Conservation (phyloP, 2,329 filamentous ascomycete genomes). For the Colletotrichum higginsianum region DNA sequence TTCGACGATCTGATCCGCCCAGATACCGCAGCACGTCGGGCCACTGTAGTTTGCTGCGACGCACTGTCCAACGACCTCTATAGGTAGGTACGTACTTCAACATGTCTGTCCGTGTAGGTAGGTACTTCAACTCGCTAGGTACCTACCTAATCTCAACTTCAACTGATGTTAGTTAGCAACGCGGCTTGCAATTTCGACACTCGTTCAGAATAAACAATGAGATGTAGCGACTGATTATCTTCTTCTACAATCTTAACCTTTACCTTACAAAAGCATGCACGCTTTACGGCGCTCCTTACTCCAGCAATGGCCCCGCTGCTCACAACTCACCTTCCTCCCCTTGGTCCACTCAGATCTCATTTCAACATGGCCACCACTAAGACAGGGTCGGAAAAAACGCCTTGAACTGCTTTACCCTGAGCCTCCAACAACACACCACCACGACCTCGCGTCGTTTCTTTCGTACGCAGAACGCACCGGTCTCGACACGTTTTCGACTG, state of each 20-base stretch:
- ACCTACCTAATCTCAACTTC: conserved; percentile 8
- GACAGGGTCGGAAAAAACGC: background rate
- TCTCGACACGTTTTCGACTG: conserved; percentile 69
- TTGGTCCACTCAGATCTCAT: background rate
- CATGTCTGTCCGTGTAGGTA: background rate
- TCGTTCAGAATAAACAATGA: background rate
- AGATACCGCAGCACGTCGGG: background rate
- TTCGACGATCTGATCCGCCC: background rate
- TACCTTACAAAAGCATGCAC: conserved; percentile 10
- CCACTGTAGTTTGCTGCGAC: background rate
- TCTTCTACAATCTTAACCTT: background rate
- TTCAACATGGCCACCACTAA: conserved; percentile 18
- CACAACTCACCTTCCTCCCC: background rate
- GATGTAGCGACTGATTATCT: background rate
- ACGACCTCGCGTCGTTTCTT: conserved; percentile 76
- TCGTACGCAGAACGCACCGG: conserved; percentile 71
- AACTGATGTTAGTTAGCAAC: background rate
- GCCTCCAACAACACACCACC: conserved; percentile 66
- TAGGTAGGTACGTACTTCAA: too few relatives aligned
- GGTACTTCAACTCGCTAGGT: conserved; percentile 14
- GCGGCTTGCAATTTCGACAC: background rate
- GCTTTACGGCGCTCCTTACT: conserved; percentile 13
- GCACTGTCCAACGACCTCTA: conserved; percentile 13
- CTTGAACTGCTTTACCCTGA: conserved; percentile 59
- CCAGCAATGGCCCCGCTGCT: conserved; percentile 1